Evolutionary conservation across 2,329 filamentous ascomycete genomes (phyloP).

Genomic region (Trichoderma koningiopsis): DNA sequence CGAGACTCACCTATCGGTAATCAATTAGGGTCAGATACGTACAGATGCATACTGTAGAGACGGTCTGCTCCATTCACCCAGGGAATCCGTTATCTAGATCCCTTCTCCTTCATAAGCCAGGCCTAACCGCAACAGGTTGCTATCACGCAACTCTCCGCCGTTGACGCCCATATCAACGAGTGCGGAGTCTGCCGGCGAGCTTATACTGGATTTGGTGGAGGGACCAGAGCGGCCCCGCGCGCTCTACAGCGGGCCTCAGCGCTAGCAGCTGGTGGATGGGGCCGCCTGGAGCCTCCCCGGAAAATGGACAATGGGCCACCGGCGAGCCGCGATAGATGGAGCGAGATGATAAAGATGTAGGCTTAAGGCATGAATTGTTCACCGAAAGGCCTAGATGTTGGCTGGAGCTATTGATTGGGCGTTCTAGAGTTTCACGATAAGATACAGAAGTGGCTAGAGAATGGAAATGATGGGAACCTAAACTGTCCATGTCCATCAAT

Average conservation of each 20-base stretch:
- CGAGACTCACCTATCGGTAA: background rate
- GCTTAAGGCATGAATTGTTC: background rate
- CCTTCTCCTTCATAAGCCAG: background rate
- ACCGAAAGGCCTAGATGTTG: too few relatives aligned
- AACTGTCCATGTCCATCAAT: background rate
- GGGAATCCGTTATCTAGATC: constrained; percentile 21
- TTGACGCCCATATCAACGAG: background rate
- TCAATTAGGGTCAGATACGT: background rate
- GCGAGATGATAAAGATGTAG: background rate
- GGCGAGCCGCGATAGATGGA: background rate
- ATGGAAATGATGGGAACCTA: background rate
- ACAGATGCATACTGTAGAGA: background rate
- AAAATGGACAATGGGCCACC: background rate
- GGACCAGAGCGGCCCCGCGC: constrained; percentile 8
- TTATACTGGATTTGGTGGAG: background rate
- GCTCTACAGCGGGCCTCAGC: background rate
- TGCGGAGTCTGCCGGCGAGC: constrained; percentile 17
- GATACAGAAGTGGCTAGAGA: background rate
- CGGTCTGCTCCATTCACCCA: background rate
- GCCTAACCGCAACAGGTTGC: constrained; percentile 21
- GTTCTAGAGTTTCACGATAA: background rate
- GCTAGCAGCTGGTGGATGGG: background rate
- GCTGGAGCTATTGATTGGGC: background rate
- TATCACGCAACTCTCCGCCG: constrained; percentile 17
- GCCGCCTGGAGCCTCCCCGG: constrained; percentile 9